phyloP scores from a whole-genome alignment of 345 rosid genomes.

The Luvunga scandens region DNA sequence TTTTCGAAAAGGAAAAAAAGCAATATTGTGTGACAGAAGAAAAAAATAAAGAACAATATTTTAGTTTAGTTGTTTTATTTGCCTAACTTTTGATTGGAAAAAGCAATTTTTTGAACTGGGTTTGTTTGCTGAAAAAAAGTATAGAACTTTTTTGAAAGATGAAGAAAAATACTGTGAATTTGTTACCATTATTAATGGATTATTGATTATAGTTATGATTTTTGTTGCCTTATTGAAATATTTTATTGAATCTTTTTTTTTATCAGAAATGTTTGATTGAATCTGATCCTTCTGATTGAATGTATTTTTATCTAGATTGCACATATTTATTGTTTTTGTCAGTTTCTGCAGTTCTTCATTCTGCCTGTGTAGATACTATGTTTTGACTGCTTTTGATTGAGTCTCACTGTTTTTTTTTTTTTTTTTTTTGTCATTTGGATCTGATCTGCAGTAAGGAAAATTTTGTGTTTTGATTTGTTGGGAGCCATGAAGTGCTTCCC shows the following conservation, averaged over 20 bases:
- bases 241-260: no score
- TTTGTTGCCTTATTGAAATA: background rate
- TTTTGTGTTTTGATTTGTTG: slow-evolving; percentile 15
- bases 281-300: slow-evolving; percentile 1
- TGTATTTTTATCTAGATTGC: background rate
- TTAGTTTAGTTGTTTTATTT: background rate
- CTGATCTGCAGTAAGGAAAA: slow-evolving; percentile 30
- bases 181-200: background rate
- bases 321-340: no score
- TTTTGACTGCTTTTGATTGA: slow-evolving; percentile 7
- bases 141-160: background rate
- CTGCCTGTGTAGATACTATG: background rate
- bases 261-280: no score
- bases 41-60: background rate
- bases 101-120: background rate
- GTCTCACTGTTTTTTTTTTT: background rate
- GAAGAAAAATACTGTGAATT: background rate
- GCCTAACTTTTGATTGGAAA: background rate
- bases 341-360: background rate
- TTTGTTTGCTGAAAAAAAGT: background rate
- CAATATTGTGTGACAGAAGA: background rate
- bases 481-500: slow-evolving; percentile 73
- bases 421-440: background rate
- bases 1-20: background rate
- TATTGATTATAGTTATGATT: background rate